Conservation (phyloP, 208 protist genomes). For the Trichomonas gallinae region DNA sequence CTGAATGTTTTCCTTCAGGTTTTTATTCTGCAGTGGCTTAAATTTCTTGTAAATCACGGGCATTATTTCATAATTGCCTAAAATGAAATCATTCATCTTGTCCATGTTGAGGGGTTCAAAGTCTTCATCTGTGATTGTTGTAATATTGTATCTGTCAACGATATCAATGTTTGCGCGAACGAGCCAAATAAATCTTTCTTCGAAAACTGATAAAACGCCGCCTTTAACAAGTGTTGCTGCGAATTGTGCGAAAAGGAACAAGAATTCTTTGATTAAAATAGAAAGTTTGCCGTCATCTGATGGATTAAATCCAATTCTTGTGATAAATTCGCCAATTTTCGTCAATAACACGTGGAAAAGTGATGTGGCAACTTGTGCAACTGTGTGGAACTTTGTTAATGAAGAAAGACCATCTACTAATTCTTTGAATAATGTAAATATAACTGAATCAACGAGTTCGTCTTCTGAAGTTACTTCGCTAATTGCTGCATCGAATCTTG, state of each 20-base stretch:
- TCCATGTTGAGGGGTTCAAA: not conserved
- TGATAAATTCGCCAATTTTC: not conserved
- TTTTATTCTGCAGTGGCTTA: not conserved
- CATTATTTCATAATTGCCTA: not conserved
- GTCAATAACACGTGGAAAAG: not conserved
- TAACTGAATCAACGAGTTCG: not conserved
- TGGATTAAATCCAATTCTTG: not conserved
- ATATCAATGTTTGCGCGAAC: not conserved
- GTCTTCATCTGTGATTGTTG: not conserved
- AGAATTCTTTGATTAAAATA: not conserved
- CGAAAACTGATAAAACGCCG: not conserved
- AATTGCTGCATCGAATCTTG: not conserved
- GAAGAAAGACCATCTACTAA: not conserved
- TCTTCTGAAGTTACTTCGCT: not conserved
- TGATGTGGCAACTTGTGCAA: not conserved
- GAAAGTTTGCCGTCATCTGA: not conserved
- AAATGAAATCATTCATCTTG: not conserved
- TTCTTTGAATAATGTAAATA: not conserved
- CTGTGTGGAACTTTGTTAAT: not conserved
- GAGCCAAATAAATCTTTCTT: not conserved
- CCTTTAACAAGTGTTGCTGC: not conserved
- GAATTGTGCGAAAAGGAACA: not conserved
- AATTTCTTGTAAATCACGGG: not conserved
- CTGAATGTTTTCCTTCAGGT: not conserved
- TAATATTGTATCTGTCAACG: not conserved